phyloP scores from a whole-genome alignment of 2,329 filamentous ascomycete genomes.

The Venturia effusa region DNA sequence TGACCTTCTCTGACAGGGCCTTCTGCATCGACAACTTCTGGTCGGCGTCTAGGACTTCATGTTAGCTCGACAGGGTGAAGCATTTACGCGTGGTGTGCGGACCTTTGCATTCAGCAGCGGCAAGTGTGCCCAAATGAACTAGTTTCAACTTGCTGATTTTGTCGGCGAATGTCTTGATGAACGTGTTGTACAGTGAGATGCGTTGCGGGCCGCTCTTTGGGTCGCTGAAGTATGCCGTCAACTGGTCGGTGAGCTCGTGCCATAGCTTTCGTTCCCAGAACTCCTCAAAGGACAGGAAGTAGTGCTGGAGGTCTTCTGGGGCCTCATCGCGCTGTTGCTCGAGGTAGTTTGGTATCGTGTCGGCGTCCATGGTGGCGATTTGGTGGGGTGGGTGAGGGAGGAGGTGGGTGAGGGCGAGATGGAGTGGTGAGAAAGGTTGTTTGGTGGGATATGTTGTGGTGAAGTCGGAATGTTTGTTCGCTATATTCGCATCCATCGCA shows the following conservation, averaged over 20 bases:
- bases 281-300: slow-evolving; percentile 88
- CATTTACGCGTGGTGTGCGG: neutral
- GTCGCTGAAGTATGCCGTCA: slow-evolving; percentile 80
- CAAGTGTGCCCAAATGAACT: slow-evolving; percentile 78
- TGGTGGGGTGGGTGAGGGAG: neutral
- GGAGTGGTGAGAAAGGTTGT: neutral
- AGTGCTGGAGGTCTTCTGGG: slow-evolving; percentile 75
- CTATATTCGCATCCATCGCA: neutral
- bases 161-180: slow-evolving; percentile 91
- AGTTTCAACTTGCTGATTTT: slow-evolving; percentile 99
- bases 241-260: slow-evolving; percentile 90
- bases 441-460: neutral
- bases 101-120: slow-evolving; percentile 42
- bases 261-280: slow-evolving; percentile 98
- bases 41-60: slow-evolving; percentile 55
- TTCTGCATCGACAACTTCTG: slow-evolving; percentile 80
- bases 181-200: slow-evolving; percentile 83
- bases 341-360: slow-evolving; percentile 86
- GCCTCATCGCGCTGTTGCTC: slow-evolving; percentile 79
- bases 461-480: neutral
- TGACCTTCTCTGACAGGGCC: slow-evolving; percentile 73
- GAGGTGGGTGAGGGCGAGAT: neutral
- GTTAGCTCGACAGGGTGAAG: slow-evolving; percentile 16
- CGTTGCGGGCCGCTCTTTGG: slow-evolving; percentile 73
- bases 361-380: slow-evolving; percentile 57